Evolutionary conservation across 2,329 filamentous ascomycete genomes (phyloP).

Genomic region (Mycosphaerella sp.): DNA sequence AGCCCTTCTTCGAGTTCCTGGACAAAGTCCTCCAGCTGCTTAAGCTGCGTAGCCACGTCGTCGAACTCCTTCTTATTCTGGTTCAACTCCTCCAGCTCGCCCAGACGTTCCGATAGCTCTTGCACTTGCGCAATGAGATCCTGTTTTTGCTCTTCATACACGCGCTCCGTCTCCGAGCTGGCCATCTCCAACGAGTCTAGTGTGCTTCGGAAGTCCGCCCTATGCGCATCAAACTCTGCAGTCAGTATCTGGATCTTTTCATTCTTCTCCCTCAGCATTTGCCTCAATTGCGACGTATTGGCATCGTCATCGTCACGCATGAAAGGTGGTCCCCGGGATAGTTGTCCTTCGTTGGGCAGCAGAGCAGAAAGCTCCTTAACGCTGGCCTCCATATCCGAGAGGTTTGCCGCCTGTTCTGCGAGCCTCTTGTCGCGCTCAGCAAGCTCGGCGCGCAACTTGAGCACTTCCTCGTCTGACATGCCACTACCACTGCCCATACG

Average conservation of each 20-base stretch:
- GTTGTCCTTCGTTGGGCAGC: constrained; percentile 50
- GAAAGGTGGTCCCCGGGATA: constrained; percentile 19
- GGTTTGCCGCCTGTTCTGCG: constrained; percentile 74
- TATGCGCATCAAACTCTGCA: constrained; percentile 86
- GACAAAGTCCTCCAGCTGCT: constrained; percentile 91
- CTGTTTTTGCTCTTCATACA: constrained; percentile 90
- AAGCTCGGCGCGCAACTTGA: constrained; percentile 64
- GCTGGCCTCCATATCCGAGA: constrained; percentile 85
- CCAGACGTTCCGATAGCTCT: constrained; percentile 65
- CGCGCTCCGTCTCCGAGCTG: constrained; percentile 87
- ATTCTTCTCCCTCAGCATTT: constrained; percentile 87
- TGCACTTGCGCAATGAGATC: constrained; percentile 76
- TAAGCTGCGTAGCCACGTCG: constrained; percentile 81
- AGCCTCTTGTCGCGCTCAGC: constrained; percentile 80
- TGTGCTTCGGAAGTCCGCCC: constrained; percentile 92
- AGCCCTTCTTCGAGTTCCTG: constrained; percentile 95
- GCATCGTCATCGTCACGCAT: constrained; percentile 61
- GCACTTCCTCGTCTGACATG: constrained; percentile 51
- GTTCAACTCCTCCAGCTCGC: constrained; percentile 76
- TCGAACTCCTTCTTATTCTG: constrained; percentile 84
- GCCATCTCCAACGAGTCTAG: constrained; percentile 95
- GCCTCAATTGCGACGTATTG: constrained; percentile 56
- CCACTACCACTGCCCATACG: constrained; percentile 29
- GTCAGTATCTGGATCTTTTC: constrained; percentile 93
- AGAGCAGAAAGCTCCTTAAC: constrained; percentile 73